phyloP scores from a whole-genome alignment of 2,329 filamentous ascomycete species.

The Neoscytalidium dimidiatum region DNA sequence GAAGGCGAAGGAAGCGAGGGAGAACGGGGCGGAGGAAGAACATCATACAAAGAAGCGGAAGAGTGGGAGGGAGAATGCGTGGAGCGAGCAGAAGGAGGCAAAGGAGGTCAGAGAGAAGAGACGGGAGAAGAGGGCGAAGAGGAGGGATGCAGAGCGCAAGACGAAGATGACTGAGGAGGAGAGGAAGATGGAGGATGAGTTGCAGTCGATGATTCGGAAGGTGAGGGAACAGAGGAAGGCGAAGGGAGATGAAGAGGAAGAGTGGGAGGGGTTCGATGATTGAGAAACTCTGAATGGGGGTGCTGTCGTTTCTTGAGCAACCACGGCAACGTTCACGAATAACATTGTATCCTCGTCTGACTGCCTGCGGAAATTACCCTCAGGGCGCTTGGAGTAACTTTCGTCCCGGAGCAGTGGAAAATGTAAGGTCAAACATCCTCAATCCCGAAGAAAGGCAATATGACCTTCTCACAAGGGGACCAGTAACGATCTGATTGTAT shows the following conservation, averaged over 20 bases:
- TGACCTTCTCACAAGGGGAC: too few relatives aligned
- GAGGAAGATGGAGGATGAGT: constrained; percentile 29
- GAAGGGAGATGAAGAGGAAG: constrained; percentile 25
- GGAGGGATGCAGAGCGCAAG: constrained; percentile 13
- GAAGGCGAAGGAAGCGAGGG: constrained; percentile 27
- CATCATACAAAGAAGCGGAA: constrained; percentile 21
- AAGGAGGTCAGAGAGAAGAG: constrained; percentile 33
- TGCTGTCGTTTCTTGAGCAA: too few relatives aligned
- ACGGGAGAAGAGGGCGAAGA: constrained; percentile 36
- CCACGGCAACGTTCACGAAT: too few relatives aligned
- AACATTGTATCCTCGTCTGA: too few relatives aligned
- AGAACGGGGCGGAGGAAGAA: constrained; percentile 15
- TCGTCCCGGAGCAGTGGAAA: too few relatives aligned
- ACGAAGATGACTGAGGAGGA: constrained; percentile 38
- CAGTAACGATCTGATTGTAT: too few relatives aligned
- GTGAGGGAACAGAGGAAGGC: constrained; percentile 25
- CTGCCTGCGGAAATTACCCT: too few relatives aligned
- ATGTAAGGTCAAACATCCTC: too few relatives aligned
- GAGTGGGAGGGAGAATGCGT: constrained; percentile 32
- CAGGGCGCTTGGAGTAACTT: too few relatives aligned
- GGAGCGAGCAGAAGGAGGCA: constrained; percentile 40
- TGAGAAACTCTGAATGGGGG: not conserved
- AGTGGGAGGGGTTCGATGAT: constrained; percentile 32
- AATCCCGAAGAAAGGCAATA: too few relatives aligned
- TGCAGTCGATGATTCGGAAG: constrained; percentile 30